Evolutionary conservation across 192 early-diverging fungal genomes (phyloP), one percentile per base, ranked within the genome.

Genomic region (Globomyces pollinis-pini): DNA sequence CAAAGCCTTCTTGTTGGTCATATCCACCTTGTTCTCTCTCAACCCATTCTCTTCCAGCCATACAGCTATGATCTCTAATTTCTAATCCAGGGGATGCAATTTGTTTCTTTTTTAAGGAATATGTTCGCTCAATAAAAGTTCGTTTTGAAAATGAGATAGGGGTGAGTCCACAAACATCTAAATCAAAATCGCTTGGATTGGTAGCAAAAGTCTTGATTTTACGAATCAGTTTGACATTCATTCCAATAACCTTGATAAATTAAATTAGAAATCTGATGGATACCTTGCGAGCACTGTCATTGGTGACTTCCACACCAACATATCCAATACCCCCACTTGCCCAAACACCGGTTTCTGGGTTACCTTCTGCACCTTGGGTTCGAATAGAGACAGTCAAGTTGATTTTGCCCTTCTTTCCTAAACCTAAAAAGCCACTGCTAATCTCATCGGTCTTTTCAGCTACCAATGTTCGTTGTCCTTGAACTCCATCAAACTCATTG

Each of bases 141-240:
- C 29, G 18, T 31, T 67, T 62, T 18, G 69, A 65, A 47, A 77
- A 77, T 1, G 65, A 44, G 7, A 77, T 15, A 7, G 71, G 75
- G 23, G 51, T 59, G 1, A 77, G 53, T 7, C 59, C 2, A 18
- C 13, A 11, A 51, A 12, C 13, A 0, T 18, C 50, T 33, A 9
- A 12, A 12, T 5, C 23, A 7, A 26, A 26, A 3, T 47, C 44
- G 23, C 44, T n/a, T 36, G 6, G 35, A 36, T 36, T 13, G 6
- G 13, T 56, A 18, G 69, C 32, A 49, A 75, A 78, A 6, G 76
- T 78, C 42, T 74, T 75, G 21, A 72, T 36, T 9, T 70, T 54
- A 15, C 76, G 66, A 44, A 71, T 47, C 8, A 78, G 63, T 9
- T 41, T 28, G 3, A 78, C 15, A 12, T 64, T 62, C 3, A 78